Base-by-base conservation (phyloP, 2,329 filamentous ascomycete species). In the Talaromyces sp. region DNA sequence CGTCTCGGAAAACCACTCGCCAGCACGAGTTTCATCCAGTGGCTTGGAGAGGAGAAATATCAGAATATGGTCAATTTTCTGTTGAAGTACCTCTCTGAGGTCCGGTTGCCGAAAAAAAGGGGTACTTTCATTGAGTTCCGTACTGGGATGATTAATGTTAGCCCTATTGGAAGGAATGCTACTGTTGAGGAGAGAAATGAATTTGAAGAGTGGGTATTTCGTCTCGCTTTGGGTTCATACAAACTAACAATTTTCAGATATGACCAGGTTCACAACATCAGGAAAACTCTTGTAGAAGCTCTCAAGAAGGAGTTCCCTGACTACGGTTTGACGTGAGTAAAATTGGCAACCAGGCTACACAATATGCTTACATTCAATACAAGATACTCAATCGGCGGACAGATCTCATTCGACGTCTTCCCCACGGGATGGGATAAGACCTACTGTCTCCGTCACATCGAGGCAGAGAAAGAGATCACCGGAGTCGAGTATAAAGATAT, bases 401-500 rank as follows among this genome's bases (percentile, higher is more conserved):
- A 97, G 77, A 97, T 99, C 80, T 97, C 93, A 66, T 99, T 99
- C 79, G 95, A 99, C 76, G 91, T 98, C 73, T 99, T 99, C 86
- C 95, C 95, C 69, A 87, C 84, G 2, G 95, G 95, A 74, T 99
- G 95, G 95, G 95, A 99, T 83, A 99, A 98, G 88, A 97, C 92
- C 10, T 99, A 97, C 85, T 97, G 93, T 82, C 84, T 98, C 70
- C 84, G 87, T 72, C 93, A 97, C 80, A 83, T 98, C 68, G 92
- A 95, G 81, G 85, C 85, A 69, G 93, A 97, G 78, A 89, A 87
- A 73, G 89, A 90, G 68, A 83, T 96, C 68, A 76, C 77, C 8
- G 81, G 81, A 4, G 70, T 79, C 58, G 81, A 88, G 27, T 98
- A 94, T 84, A 91, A 87, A 71, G 94, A 87, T 52, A 90, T 98